Conservation (phyloP, 331 rosid genomes). For the Spiraea crenata region DNA sequence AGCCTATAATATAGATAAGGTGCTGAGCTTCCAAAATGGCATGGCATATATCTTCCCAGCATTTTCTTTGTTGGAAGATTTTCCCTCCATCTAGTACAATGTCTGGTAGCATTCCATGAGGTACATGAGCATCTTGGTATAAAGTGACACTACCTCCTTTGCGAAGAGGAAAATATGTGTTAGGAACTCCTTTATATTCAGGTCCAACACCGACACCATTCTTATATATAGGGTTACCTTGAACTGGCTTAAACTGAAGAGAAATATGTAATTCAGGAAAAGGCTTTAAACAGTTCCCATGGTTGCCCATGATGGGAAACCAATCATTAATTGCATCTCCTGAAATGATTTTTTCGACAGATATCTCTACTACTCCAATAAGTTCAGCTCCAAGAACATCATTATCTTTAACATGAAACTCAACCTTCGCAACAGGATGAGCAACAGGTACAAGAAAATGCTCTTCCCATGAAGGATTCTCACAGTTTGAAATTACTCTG, state of each 20-base stretch:
- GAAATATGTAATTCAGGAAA: slow-evolving; percentile 66
- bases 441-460: slow-evolving; percentile 65
- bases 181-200: slow-evolving; percentile 38
- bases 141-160: slow-evolving; percentile 65
- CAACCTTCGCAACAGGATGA: slow-evolving; percentile 52
- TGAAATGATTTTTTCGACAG: slow-evolving; percentile 42
- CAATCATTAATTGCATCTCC: slow-evolving; percentile 52
- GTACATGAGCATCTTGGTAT: slow-evolving; percentile 76
- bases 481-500: slow-evolving; percentile 56
- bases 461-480: slow-evolving; percentile 70
- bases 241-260: slow-evolving; percentile 39
- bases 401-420: slow-evolving; percentile 63
- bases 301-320: slow-evolving; percentile 55
- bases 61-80: slow-evolving; percentile 36
- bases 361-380: slow-evolving; percentile 62
- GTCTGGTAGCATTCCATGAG: slow-evolving; percentile 48
- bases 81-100: slow-evolving; percentile 57
- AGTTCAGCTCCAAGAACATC: slow-evolving; percentile 76
- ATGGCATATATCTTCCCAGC: slow-evolving; percentile 83
- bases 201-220: slow-evolving; percentile 25
- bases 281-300: slow-evolving; percentile 49
- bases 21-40: slow-evolving; percentile 80
- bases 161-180: slow-evolving; percentile 67
- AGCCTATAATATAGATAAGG: slow-evolving; percentile 55
- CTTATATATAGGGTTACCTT: slow-evolving; percentile 20